Percentiles rank a stretch among this genome's conserved stretches.
These are phyloP conservation scores for Phlyctochytrium planicorne DNA, from an alignment of 192 early-diverging fungal species.

Conservation along the genomic window DNA sequence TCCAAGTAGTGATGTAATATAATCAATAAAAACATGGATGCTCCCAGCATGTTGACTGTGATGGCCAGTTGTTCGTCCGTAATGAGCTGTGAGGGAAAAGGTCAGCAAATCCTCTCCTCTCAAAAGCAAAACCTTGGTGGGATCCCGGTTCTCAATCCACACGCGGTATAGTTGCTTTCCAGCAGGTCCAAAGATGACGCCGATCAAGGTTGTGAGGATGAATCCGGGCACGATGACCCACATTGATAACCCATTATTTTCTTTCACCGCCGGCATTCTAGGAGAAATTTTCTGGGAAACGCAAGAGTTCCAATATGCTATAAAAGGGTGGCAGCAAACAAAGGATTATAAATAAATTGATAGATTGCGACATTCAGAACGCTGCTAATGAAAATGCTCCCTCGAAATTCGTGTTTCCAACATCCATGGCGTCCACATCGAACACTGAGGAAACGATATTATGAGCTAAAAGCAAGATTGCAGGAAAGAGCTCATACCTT, in stretches of 20 bases:
- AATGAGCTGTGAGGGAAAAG: constrained; percentile 4
- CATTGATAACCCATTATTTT: not conserved
- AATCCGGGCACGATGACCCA: not conserved
- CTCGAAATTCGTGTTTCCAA: no score
- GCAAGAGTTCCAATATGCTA: no score
- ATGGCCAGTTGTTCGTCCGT: constrained; percentile 23
- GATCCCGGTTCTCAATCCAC: not conserved
- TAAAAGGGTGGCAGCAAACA: no score
- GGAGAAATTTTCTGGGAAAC: no score
- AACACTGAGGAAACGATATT: no score
- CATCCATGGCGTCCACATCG: no score
- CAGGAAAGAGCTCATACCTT: no score
- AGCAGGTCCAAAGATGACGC: constrained; percentile 14
- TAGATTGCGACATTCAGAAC: no score
- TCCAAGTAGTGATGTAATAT: constrained; percentile 24
- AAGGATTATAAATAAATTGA: no score
- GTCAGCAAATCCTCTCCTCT: not conserved
- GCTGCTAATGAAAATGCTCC: no score
- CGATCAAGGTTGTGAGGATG: not conserved
- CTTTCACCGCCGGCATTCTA: no score
- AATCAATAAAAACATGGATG: constrained; percentile 20
- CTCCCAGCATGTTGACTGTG: constrained; percentile 21
- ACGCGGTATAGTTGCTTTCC: constrained; percentile 11
- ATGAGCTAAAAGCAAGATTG: no score
- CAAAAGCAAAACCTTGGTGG: not conserved